phyloP scores from a whole-genome alignment of 208 protist genomes.

The Herpetomonas muscarum region DNA sequence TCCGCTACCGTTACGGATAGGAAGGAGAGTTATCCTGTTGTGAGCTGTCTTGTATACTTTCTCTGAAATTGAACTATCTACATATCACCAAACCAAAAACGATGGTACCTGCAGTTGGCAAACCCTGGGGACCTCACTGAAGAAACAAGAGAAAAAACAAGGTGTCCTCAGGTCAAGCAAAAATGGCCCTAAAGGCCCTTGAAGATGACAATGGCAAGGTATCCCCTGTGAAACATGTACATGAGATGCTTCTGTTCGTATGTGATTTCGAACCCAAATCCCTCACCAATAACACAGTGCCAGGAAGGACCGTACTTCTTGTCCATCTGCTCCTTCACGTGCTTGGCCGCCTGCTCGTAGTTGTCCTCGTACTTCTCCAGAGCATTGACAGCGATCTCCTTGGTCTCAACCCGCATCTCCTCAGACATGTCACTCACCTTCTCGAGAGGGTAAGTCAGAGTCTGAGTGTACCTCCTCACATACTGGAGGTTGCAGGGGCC shows the following conservation, averaged over 20 bases:
- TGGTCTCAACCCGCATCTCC: constrained; percentile 91
- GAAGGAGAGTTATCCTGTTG: too few species aligned
- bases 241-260: constrained; percentile 94
- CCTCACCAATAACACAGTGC: constrained; percentile 94
- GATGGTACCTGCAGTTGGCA: too few species aligned
- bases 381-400: constrained; percentile 93
- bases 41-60: too few species aligned
- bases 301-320: constrained; percentile 94
- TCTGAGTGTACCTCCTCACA: constrained; percentile 64
- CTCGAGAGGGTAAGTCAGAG: constrained; percentile 81
- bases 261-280: constrained; percentile 93
- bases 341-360: constrained; percentile 92
- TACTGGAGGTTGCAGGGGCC: constrained; percentile 80
- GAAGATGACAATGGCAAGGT: constrained; percentile 92
- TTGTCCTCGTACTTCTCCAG: constrained; percentile 91
- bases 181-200: constrained; percentile 73
- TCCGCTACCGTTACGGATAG: too few species aligned
- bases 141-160: constrained; percentile 1
- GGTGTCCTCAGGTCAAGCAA: neutral
- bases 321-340: constrained; percentile 94
- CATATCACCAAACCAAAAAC: too few species aligned
- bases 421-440: constrained; percentile 95
- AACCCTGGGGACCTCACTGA: too few species aligned
- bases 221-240: constrained; percentile 93
- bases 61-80: too few species aligned